phyloP scores from a whole-genome alignment of 2,329 filamentous ascomycete species.

The Aspergillus sp. region DNA sequence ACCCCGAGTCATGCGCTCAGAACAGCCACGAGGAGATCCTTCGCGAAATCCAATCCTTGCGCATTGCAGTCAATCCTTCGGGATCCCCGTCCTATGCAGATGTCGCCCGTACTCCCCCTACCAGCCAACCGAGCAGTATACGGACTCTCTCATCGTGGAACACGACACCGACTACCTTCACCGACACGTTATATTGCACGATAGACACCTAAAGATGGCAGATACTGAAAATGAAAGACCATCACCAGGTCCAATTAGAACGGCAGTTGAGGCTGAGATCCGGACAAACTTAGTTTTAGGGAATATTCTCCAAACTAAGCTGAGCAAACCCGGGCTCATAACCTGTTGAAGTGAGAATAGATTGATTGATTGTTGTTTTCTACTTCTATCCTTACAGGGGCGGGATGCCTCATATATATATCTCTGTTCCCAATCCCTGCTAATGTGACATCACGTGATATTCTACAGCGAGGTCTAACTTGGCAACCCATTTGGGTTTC shows the following conservation, averaged over 20 bases:
- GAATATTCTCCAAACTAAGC: too few relatives aligned
- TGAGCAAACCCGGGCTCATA: too few relatives aligned
- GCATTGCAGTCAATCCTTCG: background rate
- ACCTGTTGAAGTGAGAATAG: too few relatives aligned
- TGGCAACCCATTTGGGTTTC: too few relatives aligned
- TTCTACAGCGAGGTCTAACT: too few relatives aligned
- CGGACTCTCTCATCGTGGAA: constrained; percentile 19
- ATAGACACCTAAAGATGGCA: background rate
- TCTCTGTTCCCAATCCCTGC: too few relatives aligned
- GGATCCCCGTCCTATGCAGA: constrained; percentile 23
- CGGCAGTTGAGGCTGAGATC: constrained; percentile 18
- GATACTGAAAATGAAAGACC: constrained; percentile 14
- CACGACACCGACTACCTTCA: constrained; percentile 22
- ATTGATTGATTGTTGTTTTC: too few relatives aligned
- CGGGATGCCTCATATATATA: too few relatives aligned
- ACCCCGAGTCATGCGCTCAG: constrained; percentile 15
- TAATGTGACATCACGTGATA: too few relatives aligned
- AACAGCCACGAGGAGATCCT: constrained; percentile 19
- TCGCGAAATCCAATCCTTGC: too few relatives aligned
- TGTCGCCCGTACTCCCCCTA: constrained; percentile 19
- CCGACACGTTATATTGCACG: constrained; percentile 4
- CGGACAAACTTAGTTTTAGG: too few relatives aligned
- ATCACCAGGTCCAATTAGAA: constrained; percentile 17
- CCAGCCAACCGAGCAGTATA: constrained; percentile 24
- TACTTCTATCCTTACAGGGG: too few relatives aligned